phyloP scores from a whole-genome alignment of 169 alveolate species.

The Babesia bigemina region DNA sequence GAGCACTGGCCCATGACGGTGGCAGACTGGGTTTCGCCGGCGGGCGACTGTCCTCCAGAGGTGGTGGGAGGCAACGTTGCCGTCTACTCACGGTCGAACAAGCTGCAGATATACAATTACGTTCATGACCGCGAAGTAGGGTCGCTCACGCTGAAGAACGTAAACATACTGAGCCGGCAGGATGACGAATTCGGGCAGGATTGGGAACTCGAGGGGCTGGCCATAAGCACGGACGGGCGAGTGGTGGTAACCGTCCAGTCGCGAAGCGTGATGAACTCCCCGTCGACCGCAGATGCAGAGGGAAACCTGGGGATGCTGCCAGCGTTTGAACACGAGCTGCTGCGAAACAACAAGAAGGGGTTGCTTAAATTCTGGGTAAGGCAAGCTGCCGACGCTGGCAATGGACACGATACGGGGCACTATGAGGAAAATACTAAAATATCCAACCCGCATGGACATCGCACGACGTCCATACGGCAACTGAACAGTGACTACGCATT shows the following conservation, averaged over 20 bases:
- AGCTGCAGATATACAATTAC: conserved; percentile 58
- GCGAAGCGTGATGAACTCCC: conserved; percentile 5
- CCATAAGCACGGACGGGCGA: conserved; percentile 23
- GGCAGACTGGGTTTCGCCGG: neutral
- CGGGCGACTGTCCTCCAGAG: neutral
- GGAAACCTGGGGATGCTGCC: neutral
- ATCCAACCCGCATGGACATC: conserved; percentile 38
- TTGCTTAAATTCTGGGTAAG: conserved; percentile 42
- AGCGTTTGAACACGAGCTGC: conserved; percentile 40
- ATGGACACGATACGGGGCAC: neutral
- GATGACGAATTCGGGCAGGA: conserved; percentile 63
- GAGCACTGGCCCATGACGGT: conserved; percentile 42
- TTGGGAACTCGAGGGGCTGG: conserved; percentile 32
- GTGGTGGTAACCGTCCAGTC: conserved; percentile 53
- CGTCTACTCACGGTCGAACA: conserved; percentile 37
- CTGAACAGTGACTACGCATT: conserved; percentile 19
- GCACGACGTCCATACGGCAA: conserved; percentile 32
- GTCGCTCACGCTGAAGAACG: conserved; percentile 45
- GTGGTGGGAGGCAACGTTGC: conserved; percentile 54
- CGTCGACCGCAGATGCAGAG: neutral
- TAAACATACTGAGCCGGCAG: conserved; percentile 50
- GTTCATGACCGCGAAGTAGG: conserved; percentile 39
- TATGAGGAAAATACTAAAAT: conserved; percentile 37
- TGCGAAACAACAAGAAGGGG: conserved; percentile 32
- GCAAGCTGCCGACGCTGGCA: neutral